phyloP scores from a whole-genome alignment of 352 stramenopile genomes.

The Pythium rhizo-oryzae region DNA sequence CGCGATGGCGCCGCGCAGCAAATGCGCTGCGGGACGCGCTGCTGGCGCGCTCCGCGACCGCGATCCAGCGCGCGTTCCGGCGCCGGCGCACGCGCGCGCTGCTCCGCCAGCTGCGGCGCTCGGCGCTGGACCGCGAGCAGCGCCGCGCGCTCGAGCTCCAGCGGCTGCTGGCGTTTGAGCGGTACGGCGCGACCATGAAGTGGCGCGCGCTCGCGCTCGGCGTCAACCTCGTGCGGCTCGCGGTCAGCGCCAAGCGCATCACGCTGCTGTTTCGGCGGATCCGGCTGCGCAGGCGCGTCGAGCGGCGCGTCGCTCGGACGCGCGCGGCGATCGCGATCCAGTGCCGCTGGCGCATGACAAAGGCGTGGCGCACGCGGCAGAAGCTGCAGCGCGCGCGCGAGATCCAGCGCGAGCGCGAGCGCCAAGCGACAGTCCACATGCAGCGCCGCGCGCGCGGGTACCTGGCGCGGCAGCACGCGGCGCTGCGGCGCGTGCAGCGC shows the following conservation, averaged over 20 bases:
- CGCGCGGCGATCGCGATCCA: slow-evolving; percentile 42
- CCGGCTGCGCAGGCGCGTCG: slow-evolving; percentile 35
- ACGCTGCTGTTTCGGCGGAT: slow-evolving; percentile 57
- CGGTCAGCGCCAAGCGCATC: slow-evolving; percentile 44
- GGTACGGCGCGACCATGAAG: slow-evolving; percentile 51
- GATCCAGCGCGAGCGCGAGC: slow-evolving; percentile 24
- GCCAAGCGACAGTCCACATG: slow-evolving; percentile 15
- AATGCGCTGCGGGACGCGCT: slow-evolving; percentile 27
- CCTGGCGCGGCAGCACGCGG: slow-evolving; percentile 22
- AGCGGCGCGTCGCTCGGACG: slow-evolving; percentile 20
- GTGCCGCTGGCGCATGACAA: slow-evolving; percentile 15
- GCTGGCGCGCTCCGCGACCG: slow-evolving; percentile 34
- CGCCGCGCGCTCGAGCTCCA: slow-evolving; percentile 46
- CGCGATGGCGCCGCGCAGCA: slow-evolving; percentile 33
- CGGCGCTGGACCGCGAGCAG: slow-evolving; percentile 43
- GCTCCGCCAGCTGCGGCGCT: slow-evolving; percentile 40
- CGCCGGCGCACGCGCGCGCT: slow-evolving; percentile 40
- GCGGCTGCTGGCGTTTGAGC: slow-evolving; percentile 58
- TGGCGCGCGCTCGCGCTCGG: slow-evolving; percentile 61
- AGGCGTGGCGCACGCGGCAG: slow-evolving; percentile 1
- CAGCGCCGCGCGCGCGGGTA: slow-evolving; percentile 24
- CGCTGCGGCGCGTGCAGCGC: slow-evolving; percentile 17
- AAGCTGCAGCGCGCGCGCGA: not conserved
- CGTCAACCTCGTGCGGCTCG: slow-evolving; percentile 57
- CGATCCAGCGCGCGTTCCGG: slow-evolving; percentile 51